phyloP scores from a whole-genome alignment of 1,284 basidiomycete species.

The Heterobasidion occidentale region DNA sequence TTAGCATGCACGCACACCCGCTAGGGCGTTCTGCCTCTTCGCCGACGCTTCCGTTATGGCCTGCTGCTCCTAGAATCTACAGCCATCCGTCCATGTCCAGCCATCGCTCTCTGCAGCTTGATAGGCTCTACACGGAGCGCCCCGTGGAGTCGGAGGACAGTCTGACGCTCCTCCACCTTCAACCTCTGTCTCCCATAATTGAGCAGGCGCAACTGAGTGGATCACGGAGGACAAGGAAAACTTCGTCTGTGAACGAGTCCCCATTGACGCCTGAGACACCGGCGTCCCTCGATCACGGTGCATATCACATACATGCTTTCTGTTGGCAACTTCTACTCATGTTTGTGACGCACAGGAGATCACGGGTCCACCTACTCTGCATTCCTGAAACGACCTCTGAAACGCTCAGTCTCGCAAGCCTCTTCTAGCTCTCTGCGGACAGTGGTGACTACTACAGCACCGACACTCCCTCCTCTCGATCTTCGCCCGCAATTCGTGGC shows the following conservation, averaged over 20 bases:
- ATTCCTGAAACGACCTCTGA: conserved; percentile 48
- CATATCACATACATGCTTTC: background rate
- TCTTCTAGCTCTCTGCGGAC: conserved; percentile 51
- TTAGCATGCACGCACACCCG: conserved; percentile 1
- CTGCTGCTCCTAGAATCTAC: conserved; percentile 4
- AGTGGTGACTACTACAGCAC: conserved; percentile 26
- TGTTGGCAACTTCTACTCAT: background rate
- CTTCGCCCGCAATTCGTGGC: conserved; percentile 45
- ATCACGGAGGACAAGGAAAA: conserved; percentile 10
- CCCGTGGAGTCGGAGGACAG: background rate
- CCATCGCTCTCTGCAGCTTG: conserved; percentile 12
- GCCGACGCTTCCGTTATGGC: conserved; percentile 3
- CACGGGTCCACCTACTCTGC: conserved; percentile 22
- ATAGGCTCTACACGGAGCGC: background rate
- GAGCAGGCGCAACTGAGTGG: conserved; percentile 11
- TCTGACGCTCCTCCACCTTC: conserved; percentile 4
- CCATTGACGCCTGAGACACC: conserved; percentile 23
- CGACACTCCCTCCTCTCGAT: conserved; percentile 37
- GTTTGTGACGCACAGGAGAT: conserved; percentile 5
- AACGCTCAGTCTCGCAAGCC: conserved; percentile 46
- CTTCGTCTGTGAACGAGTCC: conserved; percentile 13
- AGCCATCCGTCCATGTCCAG: conserved; percentile 9
- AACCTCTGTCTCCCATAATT: conserved; percentile 20
- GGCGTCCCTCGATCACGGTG: conserved; percentile 15
- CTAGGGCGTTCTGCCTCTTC: conserved; percentile 9